Percentiles rank a stretch among this genome's conserved stretches.
Evolutionary conservation across 1,284 basidiomycete species (phyloP).

Genomic region (Porphyrellus sp.): DNA sequence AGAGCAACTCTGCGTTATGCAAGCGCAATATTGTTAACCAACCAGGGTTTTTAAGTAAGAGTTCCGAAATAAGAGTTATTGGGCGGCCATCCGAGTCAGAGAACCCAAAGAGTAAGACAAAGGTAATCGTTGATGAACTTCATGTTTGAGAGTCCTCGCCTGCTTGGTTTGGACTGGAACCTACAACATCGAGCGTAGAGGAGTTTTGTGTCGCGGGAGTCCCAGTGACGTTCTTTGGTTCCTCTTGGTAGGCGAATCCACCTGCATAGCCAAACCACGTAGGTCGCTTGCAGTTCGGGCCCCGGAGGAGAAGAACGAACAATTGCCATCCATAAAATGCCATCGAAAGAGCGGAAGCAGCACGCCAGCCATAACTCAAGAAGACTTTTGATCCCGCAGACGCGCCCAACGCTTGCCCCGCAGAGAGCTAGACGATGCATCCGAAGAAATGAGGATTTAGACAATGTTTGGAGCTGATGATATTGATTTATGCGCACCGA

Average conservation of each 20-base stretch:
- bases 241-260: constrained; percentile 12
- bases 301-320: constrained; percentile 39
- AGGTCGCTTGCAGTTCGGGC: constrained; percentile 39
- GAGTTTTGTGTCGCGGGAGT: constrained; percentile 8
- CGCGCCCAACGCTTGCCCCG: constrained; percentile 51
- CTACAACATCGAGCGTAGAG: background rate
- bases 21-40: background rate
- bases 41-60: background rate
- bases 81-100: too few relatives aligned
- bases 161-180: background rate
- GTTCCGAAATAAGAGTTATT: too few relatives aligned
- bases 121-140: background rate
- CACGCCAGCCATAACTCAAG: constrained; percentile 48
- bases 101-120: background rate
- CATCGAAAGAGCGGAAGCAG: constrained; percentile 45
- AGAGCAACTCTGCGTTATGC: background rate
- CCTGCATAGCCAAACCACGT: constrained; percentile 30
- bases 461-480: background rate
- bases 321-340: constrained; percentile 44
- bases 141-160: background rate
- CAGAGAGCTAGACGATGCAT: constrained; percentile 32
- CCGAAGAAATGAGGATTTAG: background rate
- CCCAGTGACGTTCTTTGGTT: background rate
- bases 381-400: constrained; percentile 50
- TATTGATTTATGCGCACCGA: constrained; percentile 46